Conservation (phyloP, 2,329 filamentous ascomycete species). For the Rachicladosporium sp. region DNA sequence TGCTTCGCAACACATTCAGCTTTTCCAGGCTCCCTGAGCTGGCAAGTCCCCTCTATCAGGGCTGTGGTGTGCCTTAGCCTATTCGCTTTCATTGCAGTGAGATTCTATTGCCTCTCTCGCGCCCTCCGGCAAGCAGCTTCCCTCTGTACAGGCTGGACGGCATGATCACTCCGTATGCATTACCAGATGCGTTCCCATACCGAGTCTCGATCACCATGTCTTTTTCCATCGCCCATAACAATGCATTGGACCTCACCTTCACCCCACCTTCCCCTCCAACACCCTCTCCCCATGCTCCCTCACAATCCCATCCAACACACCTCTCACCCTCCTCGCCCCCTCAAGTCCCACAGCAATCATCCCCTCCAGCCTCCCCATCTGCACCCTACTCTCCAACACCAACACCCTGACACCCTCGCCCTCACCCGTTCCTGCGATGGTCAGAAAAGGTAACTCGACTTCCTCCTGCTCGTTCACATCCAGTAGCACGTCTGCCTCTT, state of each 20-base stretch:
- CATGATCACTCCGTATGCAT: too few species aligned
- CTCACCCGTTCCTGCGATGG: constrained; percentile 53
- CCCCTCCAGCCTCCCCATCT: constrained; percentile 67
- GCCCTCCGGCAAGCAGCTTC: too few species aligned
- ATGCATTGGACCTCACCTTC: background rate
- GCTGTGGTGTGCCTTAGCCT: too few species aligned
- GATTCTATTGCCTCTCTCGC: too few species aligned
- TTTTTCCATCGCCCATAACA: too few species aligned
- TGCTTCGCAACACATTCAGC: too few species aligned
- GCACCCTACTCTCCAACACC: constrained; percentile 79
- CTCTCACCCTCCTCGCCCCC: constrained; percentile 75
- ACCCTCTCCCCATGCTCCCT: constrained; percentile 56
- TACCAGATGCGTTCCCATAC: too few species aligned
- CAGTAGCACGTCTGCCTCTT: constrained; percentile 67
- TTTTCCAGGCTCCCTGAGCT: too few species aligned
- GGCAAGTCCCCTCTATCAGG: too few species aligned
- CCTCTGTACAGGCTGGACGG: too few species aligned
- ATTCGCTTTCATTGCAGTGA: too few species aligned
- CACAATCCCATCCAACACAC: constrained; percentile 70
- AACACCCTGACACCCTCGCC: constrained; percentile 63
- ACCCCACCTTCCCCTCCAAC: constrained; percentile 29
- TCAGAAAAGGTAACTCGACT: constrained; percentile 78
- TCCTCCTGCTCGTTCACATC: constrained; percentile 73
- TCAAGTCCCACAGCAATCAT: constrained; percentile 90
- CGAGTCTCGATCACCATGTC: too few species aligned